phyloP scores from a whole-genome alignment of 129 eudicot species.

The Scalesia atractyloides region DNA sequence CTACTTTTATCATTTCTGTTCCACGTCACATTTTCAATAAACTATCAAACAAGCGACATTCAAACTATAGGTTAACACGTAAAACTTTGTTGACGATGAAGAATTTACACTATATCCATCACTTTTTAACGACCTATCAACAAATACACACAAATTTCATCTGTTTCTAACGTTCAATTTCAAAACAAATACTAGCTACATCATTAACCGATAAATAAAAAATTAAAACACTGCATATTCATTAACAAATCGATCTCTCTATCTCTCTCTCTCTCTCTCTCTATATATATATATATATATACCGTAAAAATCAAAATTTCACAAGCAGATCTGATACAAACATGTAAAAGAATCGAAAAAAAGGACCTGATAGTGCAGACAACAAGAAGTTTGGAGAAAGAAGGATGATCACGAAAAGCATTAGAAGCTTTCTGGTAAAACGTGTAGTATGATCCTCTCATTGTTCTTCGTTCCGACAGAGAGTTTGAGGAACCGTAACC shows the following conservation, averaged over 20 bases:
- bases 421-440: slow-evolving; percentile 59
- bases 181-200: background rate
- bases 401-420: slow-evolving; percentile 47
- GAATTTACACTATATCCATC: too few species aligned
- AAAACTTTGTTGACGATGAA: too few species aligned
- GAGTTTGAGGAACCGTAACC: background rate
- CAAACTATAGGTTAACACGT: too few species aligned
- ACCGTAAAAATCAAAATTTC: background rate
- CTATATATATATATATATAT: background rate
- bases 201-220: too few species aligned
- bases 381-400: slow-evolving; percentile 47
- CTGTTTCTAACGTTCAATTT: too few species aligned
- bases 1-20: too few species aligned
- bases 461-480: slow-evolving; percentile 3
- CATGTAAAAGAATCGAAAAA: background rate
- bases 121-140: background rate
- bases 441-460: slow-evolving; percentile 40
- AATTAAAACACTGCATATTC: too few species aligned
- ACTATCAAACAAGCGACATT: too few species aligned
- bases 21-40: too few species aligned
- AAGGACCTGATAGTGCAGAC: slow-evolving; percentile 54
- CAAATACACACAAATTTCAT: background rate
- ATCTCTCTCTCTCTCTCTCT: too few species aligned
- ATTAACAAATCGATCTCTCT: too few species aligned
- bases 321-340: background rate